phyloP scores from a whole-genome alignment of 345 rosid species.

The Populus simonii region DNA sequence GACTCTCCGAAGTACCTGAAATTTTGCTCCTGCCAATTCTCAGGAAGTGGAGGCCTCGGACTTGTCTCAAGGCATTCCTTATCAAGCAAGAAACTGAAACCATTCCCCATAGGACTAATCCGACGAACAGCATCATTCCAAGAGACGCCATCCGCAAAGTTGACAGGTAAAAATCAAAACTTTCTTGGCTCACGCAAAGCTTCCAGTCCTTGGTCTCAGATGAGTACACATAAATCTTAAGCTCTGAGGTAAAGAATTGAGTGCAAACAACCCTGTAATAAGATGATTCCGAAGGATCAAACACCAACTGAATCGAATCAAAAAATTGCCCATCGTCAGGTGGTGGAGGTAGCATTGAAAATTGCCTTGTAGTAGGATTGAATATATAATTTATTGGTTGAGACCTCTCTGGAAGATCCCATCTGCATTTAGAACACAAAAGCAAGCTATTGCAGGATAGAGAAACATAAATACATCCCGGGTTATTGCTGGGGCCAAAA shows the following conservation, averaged over 20 bases:
- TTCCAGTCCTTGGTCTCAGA: slow-evolving; percentile 11
- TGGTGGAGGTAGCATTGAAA: neutral
- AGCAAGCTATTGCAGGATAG: slow-evolving; percentile 17
- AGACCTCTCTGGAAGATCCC: neutral
- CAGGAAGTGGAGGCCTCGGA: slow-evolving; percentile 4
- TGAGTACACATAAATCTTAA: slow-evolving; percentile 9
- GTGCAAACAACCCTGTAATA: slow-evolving; percentile 17
- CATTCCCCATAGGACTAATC: slow-evolving; percentile 3
- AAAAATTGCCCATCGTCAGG: neutral
- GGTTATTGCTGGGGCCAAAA: neutral
- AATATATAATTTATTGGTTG: slow-evolving; percentile 7
- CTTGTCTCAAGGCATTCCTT: neutral
- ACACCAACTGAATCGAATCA: slow-evolving; percentile 8
- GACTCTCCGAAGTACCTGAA: slow-evolving; percentile 1
- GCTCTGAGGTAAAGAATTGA: neutral
- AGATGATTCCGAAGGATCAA: slow-evolving; percentile 19
- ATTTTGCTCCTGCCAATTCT: neutral
- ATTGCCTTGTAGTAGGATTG: slow-evolving; percentile 25
- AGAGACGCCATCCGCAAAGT: slow-evolving; percentile 7
- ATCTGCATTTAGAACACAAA: neutral
- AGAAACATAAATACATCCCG: neutral
- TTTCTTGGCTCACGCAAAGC: neutral
- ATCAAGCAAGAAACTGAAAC: neutral
- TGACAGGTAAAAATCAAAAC: neutral
- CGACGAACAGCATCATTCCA: slow-evolving; percentile 23